Evolutionary conservation across 345 rosid genomes (phyloP).

Genomic region (Raphanus raphanistrum): DNA sequence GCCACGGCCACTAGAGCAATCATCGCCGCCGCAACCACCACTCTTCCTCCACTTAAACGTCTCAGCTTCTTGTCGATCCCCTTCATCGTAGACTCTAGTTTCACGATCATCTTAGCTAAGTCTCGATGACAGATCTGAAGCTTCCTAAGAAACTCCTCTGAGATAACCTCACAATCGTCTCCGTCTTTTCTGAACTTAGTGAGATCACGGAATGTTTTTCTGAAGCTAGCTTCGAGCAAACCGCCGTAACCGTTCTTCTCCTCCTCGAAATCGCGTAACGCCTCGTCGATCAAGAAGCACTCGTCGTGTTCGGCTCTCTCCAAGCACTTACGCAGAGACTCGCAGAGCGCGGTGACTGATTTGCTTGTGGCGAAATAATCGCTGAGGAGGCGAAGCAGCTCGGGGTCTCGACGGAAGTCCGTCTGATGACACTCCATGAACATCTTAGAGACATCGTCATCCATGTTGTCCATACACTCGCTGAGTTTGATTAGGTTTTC

Average conservation of each 20-base stretch:
- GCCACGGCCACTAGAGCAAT: background rate
- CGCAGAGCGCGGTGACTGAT: conserved; percentile 2
- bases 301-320: conserved; percentile 2
- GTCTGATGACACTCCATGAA: conserved; percentile 11
- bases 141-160: background rate
- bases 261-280: conserved; percentile 4
- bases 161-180: background rate
- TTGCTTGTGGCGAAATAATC: conserved; percentile 15
- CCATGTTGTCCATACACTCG: conserved; percentile 23
- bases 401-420: background rate
- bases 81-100: conserved; percentile 19
- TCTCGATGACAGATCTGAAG: conserved; percentile 9
- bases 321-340: conserved; percentile 16
- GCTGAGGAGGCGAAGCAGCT: conserved; percentile 11
- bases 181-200: background rate
- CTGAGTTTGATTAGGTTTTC: background rate
- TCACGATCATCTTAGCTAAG: background rate
- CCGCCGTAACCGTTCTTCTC: conserved; percentile 8
- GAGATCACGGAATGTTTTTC: background rate
- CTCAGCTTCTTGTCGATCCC: conserved; percentile 11
- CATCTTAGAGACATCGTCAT: conserved; percentile 14
- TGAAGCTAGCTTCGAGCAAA: conserved; percentile 4
- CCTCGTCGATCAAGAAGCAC: background rate
- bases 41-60: conserved; percentile 12
- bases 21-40: background rate